Base-by-base conservation (phyloP, 345 rosid genomes). In the Eucalyptus pumila region DNA sequence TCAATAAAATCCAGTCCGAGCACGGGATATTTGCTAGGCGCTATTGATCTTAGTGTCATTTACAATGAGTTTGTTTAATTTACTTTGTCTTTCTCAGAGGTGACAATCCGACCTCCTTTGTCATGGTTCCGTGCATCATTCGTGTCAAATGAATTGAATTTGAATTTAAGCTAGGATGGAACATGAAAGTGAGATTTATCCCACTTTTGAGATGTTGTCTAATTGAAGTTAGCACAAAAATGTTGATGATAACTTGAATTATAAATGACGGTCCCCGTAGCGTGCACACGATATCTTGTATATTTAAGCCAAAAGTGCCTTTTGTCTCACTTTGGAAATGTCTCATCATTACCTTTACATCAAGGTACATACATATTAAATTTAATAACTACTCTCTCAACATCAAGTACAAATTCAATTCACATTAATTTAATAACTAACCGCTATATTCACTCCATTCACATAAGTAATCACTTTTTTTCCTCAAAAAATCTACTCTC, bases 381-480 rank as follows among this genome's bases (percentile, higher is more conserved):
- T 0, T 11, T 60, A 60, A 60, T 60, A 0, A 60, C 1, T 11
- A 26, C 67, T 60, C 14, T 60, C 67, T 60, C 2, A 0, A 26
- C 67, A 11, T 60, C n/a, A 60, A 26, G 67, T 5, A 26, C 30
- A 15, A 6, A 60, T 27, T 60, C 67, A 60, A 60, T 60, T 11
- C 67, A 60, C 67, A 60, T 27, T 5, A 26, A 26, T 60, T 60
- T 11, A 60, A 60, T 27, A 60, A 60, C 67, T 27, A 60, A 23
- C 30, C 6, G 0, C 0, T 52, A 52, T 52, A 52, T 52, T 21
- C 58, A 52, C 26, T 52, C 58, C 58, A 4, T 52, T 52, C 58
- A 52, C 58, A 52, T 52, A 21, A 52, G 26, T 52, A 52, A 52
- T 26, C 7, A 2, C 7, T 60, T 60, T 12, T 58, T 60, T 60